Evolutionary conservation across 1,139 yeast species (phyloP).

Genomic region (Debaryomyces nepalensis): DNA sequence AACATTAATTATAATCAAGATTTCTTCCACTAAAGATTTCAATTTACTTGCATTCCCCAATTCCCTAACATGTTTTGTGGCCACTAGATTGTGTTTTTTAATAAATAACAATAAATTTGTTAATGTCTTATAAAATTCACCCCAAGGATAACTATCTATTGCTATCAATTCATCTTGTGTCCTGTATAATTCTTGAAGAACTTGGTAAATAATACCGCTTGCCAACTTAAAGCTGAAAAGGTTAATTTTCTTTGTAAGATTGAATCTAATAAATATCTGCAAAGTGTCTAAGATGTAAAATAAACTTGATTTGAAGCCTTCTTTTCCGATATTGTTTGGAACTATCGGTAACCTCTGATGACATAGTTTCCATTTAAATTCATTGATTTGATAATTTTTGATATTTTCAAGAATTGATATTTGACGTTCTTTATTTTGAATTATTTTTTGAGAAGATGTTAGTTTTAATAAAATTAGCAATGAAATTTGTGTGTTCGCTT

Average conservation of each 20-base stretch:
- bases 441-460: constrained; percentile 22
- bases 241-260: constrained; percentile 42
- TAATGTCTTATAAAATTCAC: constrained; percentile 33
- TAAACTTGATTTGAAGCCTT: constrained; percentile 34
- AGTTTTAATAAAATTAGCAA: constrained; percentile 30
- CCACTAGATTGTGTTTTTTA: constrained; percentile 23
- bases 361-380: constrained; percentile 47
- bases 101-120: constrained; percentile 34
- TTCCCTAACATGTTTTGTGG: constrained; percentile 24
- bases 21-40: constrained; percentile 31
- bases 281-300: constrained; percentile 45
- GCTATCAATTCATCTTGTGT: constrained; percentile 13
- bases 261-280: constrained; percentile 43
- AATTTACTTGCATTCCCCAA: constrained; percentile 19
- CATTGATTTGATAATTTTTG: constrained; percentile 34
- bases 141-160: constrained; percentile 32
- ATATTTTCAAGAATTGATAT: constrained; percentile 20
- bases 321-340: constrained; percentile 30
- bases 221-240: constrained; percentile 35
- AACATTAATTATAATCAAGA: constrained; percentile 29
- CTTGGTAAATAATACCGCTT: constrained; percentile 29
- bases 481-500: constrained; percentile 29
- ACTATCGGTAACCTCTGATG: constrained; percentile 45
- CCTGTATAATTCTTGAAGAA: constrained; percentile 17
- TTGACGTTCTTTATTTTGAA: constrained; percentile 9